phyloP scores from a whole-genome alignment of 2,329 filamentous ascomycete genomes.

The Trichoderma koningii region DNA sequence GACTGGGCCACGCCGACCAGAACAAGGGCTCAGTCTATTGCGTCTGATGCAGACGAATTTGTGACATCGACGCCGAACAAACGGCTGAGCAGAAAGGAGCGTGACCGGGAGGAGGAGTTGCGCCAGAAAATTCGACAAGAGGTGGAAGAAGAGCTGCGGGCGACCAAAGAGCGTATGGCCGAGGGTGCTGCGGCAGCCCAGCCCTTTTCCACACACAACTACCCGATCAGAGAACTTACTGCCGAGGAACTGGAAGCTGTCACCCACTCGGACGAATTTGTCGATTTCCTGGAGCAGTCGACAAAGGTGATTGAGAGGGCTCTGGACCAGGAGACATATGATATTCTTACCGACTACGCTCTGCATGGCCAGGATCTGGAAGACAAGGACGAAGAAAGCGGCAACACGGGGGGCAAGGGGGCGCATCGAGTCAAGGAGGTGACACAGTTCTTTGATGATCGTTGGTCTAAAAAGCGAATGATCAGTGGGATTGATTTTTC shows the following conservation, averaged over 20 bases:
- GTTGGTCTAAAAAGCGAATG: constrained; percentile 97
- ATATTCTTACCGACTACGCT: constrained; percentile 93
- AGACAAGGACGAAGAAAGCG: constrained; percentile 78
- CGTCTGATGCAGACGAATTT: constrained; percentile 63
- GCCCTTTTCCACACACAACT: constrained; percentile 51
- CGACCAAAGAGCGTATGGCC: constrained; percentile 62
- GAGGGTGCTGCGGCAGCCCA: constrained; percentile 44
- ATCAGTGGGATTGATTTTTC: constrained; percentile 95
- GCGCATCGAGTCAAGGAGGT: constrained; percentile 81
- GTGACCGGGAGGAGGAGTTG: constrained; percentile 85
- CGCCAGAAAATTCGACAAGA: constrained; percentile 81
- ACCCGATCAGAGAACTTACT: constrained; percentile 77
- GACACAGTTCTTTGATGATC: constrained; percentile 89
- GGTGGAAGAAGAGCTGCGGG: constrained; percentile 87
- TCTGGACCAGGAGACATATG: constrained; percentile 86
- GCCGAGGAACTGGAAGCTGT: constrained; percentile 87
- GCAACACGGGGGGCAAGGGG: constrained; percentile 69
- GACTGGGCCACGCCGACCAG: constrained; percentile 64
- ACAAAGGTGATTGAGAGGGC: constrained; percentile 97
- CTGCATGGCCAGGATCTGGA: constrained; percentile 73
- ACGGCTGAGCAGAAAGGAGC: constrained; percentile 74
- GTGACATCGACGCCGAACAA: constrained; percentile 66
- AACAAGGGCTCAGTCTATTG: constrained; percentile 44
- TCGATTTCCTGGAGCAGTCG: constrained; percentile 92
- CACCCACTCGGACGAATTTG: constrained; percentile 87